phyloP scores from a whole-genome alignment of 257 asterid genomes.

The Cinchona pubescens region DNA sequence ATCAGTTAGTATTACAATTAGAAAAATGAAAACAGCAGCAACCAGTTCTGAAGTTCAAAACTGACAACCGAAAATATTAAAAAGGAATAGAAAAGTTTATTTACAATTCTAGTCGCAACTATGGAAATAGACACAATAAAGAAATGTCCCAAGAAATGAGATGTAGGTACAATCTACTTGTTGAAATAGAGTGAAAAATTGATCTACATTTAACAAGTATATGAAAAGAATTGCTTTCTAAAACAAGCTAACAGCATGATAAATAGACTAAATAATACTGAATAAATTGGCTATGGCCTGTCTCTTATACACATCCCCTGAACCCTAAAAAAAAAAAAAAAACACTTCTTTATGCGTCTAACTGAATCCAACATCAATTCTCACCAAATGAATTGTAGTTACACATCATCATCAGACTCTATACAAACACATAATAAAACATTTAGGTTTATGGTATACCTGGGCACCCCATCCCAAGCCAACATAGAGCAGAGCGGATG shows the following conservation, averaged over 20 bases:
- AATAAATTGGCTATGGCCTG: not conserved
- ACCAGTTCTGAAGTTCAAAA: not conserved
- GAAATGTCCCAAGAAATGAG: not conserved
- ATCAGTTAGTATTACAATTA: not conserved
- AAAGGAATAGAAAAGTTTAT: conserved; percentile 1
- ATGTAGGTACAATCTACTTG: no score
- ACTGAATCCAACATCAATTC: not conserved
- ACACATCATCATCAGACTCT: not conserved
- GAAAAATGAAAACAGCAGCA: not conserved
- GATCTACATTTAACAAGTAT: not conserved
- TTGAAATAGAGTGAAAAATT: no score
- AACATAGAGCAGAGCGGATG: conserved; percentile 84
- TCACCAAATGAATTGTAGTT: not conserved
- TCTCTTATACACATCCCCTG: no score
- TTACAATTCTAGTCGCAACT: not conserved
- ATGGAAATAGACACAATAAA: not conserved
- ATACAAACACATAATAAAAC: conserved; percentile 1
- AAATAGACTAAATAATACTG: not conserved
- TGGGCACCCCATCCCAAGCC: conserved; percentile 99
- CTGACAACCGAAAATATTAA: not conserved
- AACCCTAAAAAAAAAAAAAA: no score
- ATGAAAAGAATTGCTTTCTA: not conserved
- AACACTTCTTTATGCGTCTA: not conserved
- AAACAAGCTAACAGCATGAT: not conserved
- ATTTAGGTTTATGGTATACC: conserved; percentile 38